Conservation (phyloP, 2,329 filamentous ascomycete genomes). For the Rutstroemia sp. region DNA sequence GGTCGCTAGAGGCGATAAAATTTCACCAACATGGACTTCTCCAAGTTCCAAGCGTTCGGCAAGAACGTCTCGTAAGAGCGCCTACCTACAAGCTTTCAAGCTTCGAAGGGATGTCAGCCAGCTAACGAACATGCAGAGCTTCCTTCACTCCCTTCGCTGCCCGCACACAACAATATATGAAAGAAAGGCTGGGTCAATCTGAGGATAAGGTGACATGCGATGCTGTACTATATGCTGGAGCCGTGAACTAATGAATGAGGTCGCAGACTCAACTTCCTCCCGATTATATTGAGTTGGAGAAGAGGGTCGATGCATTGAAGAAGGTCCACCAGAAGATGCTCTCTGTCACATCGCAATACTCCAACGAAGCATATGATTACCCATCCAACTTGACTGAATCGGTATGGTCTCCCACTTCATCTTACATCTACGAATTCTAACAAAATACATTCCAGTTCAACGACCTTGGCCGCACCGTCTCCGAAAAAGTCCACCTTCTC, state of each 20-base stretch:
- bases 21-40: conserved; percentile 43
- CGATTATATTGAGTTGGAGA: conserved; percentile 97
- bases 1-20: conserved; percentile 7
- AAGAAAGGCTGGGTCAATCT: conserved; percentile 90
- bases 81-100: conserved; percentile 16
- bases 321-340: conserved; percentile 96
- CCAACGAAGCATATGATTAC: conserved; percentile 85
- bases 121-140: conserved; percentile 50
- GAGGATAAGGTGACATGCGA: conserved; percentile 70
- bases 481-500: conserved; percentile 88
- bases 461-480: conserved; percentile 90
- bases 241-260: neutral
- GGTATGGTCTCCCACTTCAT: neutral
- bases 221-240: neutral
- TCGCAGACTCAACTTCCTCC: conserved; percentile 87
- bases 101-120: conserved; percentile 13
- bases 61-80: conserved; percentile 58
- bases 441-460: conserved; percentile 49
- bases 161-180: conserved; percentile 93
- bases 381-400: conserved; percentile 72
- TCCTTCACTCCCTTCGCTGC: conserved; percentile 88
- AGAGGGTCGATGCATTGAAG: conserved; percentile 95
- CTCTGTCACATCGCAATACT: conserved; percentile 90
- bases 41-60: conserved; percentile 59
- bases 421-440: neutral